A percentile compares a stretch with the other conserved stretches of the same genome.
Evolutionary conservation across 1,139 yeast genomes (phyloP).

Genomic region (Geotrichum carabidarum): DNA sequence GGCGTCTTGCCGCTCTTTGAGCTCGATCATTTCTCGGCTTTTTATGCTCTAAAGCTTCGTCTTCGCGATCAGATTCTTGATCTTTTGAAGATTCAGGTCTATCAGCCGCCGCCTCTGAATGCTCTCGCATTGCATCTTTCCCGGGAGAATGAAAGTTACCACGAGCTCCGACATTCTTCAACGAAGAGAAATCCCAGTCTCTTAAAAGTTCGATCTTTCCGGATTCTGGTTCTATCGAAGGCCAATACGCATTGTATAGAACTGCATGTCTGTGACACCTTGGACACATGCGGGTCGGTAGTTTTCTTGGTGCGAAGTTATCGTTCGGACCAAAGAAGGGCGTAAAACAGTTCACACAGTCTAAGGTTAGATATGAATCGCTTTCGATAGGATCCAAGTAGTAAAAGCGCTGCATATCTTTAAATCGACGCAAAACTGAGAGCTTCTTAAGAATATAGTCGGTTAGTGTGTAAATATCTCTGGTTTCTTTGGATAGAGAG

Average conservation of each 20-base stretch:
- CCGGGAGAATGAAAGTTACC: conserved; percentile 7
- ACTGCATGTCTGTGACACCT: conserved; percentile 33
- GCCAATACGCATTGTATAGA: conserved; percentile 32
- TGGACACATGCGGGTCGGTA: conserved; percentile 26
- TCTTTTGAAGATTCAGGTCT: no score
- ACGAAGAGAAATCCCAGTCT: conserved; percentile 13
- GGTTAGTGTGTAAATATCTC: conserved; percentile 1
- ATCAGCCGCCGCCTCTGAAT: neutral
- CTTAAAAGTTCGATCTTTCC: conserved; percentile 22
- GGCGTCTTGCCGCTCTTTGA: no score
- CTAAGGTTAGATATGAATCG: conserved; percentile 18
- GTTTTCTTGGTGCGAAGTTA: conserved; percentile 2
- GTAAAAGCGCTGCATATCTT: conserved; percentile 19
- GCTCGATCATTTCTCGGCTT: no score
- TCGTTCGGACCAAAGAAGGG: conserved; percentile 24
- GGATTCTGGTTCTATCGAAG: conserved; percentile 20
- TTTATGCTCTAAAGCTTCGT: no score
- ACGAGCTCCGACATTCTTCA: conserved; percentile 7
- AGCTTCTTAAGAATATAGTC: conserved; percentile 12
- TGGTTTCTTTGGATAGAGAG: neutral
- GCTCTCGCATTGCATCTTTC: neutral
- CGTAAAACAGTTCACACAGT: conserved; percentile 27
- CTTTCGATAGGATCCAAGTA: conserved; percentile 23
- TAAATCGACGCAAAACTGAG: neutral
- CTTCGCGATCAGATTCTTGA: no score